These are phyloP conservation scores for Lentinula aciculospora DNA, from an alignment of 768 basidiomycete species.

Conservation along the genomic window DNA sequence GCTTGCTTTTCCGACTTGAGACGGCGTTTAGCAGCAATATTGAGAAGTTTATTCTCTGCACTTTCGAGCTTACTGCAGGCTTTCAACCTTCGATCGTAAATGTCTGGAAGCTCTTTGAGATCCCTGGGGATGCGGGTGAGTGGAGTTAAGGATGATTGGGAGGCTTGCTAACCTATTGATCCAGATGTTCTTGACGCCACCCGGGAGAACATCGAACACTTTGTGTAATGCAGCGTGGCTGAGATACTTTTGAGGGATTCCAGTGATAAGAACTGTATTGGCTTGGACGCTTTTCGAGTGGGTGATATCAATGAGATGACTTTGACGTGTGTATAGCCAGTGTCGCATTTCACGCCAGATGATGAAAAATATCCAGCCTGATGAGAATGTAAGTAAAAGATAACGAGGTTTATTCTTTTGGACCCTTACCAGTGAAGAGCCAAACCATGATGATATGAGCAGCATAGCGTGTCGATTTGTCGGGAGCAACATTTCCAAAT, in stretches of 20 bases:
- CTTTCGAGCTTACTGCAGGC: slow-evolving; percentile 80
- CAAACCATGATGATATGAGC: slow-evolving; percentile 78
- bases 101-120: slow-evolving; percentile 79
- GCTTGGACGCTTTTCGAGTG: slow-evolving; percentile 83
- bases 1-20: slow-evolving; percentile 43
- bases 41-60: slow-evolving; percentile 76
- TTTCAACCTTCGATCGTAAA: slow-evolving; percentile 69
- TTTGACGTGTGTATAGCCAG: slow-evolving; percentile 77
- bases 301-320: slow-evolving; percentile 66
- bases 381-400: neutral
- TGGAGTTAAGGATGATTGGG: neutral
- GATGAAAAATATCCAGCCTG: slow-evolving; percentile 84
- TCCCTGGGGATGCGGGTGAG: slow-evolving; percentile 37
- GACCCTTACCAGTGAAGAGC: slow-evolving; percentile 65
- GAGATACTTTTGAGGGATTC: slow-evolving; percentile 77
- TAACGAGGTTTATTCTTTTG: neutral
- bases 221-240: slow-evolving; percentile 59
- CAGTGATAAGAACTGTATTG: slow-evolving; percentile 85
- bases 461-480: slow-evolving; percentile 55
- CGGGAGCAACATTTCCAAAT: slow-evolving; percentile 67
- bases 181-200: slow-evolving; percentile 90
- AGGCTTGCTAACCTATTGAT: slow-evolving; percentile 73
- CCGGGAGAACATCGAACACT: slow-evolving; percentile 80
- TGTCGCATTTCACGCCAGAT: slow-evolving; percentile 76
- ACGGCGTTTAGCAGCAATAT: slow-evolving; percentile 69